Base-by-base conservation (phyloP, 2,329 filamentous ascomycete genomes). In the Penicillium sclerotiorum region DNA sequence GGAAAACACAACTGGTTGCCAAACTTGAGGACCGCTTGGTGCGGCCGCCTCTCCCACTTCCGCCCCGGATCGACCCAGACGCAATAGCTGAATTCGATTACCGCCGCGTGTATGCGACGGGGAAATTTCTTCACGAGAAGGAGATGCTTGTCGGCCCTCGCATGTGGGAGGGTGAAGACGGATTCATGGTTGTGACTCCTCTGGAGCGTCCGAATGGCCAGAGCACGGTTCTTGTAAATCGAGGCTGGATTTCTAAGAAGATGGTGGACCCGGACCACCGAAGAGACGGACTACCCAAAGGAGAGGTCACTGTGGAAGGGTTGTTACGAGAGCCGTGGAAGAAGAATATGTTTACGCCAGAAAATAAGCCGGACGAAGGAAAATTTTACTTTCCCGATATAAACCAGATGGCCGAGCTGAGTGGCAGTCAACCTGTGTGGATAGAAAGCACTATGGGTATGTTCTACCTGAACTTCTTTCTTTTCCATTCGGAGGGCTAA, bases 371-470 rank as follows among this genome's bases (percentile, higher is more conserved):
- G 0, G 86, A 92, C 60, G 85, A 85, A 66, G 84, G 87, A 51
- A 86, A 91, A 71, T 99, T 95, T 69, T 96, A 96, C 74, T 99
- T 99, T 66, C 93, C 94, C 0, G 93, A 96, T 71, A 90, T 99
- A 20, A 73, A 81, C 62, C 84, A 96, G 78, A 99, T 99, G 94
- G 94, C 94, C 1, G 79, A 77, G 53, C 73, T 90, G 68, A 86
- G 85, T 20, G 90, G 89, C 1, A 92, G 88, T 63, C 90, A 96
- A 73, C 80, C 90, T 1, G 88, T 99, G 32, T 96, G 92, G 92
- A 81, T 99, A 50, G 94, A 99, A 75, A 88, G 92, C 72, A 99
- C 93, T 32, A 94, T 95, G 89, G 84, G 90, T 94, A 78, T 61
- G 66, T 65, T 40, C 8, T 53, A 25, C 39, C 43, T 35, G n/a